phyloP scores from a whole-genome alignment of 805 yeast genomes.

The Sugiyamaella smithiae region DNA sequence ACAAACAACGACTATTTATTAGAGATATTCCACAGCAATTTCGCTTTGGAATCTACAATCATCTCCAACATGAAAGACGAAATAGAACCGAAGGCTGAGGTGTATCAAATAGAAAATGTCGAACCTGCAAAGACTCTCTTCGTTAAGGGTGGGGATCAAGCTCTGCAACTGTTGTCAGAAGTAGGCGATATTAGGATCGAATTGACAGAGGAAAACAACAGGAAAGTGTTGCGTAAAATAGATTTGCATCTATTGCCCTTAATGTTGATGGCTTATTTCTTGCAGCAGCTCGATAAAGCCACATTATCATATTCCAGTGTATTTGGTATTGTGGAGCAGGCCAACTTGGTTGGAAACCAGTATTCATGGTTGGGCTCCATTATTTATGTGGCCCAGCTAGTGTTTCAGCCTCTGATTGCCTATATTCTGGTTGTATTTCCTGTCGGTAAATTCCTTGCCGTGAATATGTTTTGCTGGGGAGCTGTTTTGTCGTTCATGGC shows the following conservation, averaged over 20 bases:
- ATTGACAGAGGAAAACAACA: background rate
- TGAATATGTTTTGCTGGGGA: constrained; percentile 22
- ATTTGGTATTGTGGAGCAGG: constrained; percentile 40
- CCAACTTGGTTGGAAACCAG: constrained; percentile 28
- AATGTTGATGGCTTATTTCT: constrained; percentile 17
- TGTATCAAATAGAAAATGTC: constrained; percentile 4
- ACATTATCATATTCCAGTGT: constrained; percentile 50
- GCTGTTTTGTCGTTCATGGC: constrained; percentile 20
- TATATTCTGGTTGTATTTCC: constrained; percentile 36
- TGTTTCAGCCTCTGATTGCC: constrained; percentile 43
- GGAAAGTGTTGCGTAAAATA: constrained; percentile 23
- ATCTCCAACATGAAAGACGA: background rate
- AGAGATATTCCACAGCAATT: too few relatives aligned
- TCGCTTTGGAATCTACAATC: too few relatives aligned
- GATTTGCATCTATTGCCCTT: constrained; percentile 19
- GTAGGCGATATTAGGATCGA: background rate
- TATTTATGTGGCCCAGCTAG: constrained; percentile 46
- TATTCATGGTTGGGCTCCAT: constrained; percentile 45
- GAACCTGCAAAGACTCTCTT: background rate
- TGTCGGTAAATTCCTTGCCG: constrained; percentile 17
- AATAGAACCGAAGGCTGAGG: constrained; percentile 2
- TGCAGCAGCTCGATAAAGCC: constrained; percentile 43
- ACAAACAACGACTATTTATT: too few relatives aligned
- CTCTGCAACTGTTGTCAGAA: constrained; percentile 1
- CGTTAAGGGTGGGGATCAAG: constrained; percentile 1